phyloP scores from a whole-genome alignment of 2,329 filamentous ascomycete genomes.

The Ophiosphaerella narmari region DNA sequence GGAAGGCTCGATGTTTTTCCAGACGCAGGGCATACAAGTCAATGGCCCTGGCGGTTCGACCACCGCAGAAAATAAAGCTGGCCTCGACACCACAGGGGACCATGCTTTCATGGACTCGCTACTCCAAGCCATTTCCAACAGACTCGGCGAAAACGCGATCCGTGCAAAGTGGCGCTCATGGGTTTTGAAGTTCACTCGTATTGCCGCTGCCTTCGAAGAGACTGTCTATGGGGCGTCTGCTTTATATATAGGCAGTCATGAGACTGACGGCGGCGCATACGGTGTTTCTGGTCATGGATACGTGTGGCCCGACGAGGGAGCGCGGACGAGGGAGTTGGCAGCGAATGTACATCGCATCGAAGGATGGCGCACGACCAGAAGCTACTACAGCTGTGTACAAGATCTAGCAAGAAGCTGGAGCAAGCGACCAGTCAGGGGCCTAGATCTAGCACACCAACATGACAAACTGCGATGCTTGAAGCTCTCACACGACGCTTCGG shows the following conservation, averaged over 20 bases:
- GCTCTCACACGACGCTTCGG: conserved; percentile 74
- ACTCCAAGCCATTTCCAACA: conserved; percentile 77
- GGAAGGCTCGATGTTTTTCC: conserved; percentile 85
- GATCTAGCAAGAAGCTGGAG: conserved; percentile 46
- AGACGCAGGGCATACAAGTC: conserved; percentile 63
- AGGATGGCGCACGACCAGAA: conserved; percentile 93
- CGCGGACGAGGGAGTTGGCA: conserved; percentile 82
- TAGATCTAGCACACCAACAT: conserved; percentile 90
- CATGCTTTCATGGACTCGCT: conserved; percentile 87
- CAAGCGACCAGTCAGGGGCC: conserved; percentile 69
- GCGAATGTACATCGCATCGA: conserved; percentile 93
- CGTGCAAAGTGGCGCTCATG: conserved; percentile 92
- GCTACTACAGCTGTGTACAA: conserved; percentile 94
- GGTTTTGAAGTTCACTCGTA: conserved; percentile 90
- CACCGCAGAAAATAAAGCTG: conserved; percentile 39
- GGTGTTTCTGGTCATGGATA: conserved; percentile 83
- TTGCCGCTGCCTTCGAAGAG: conserved; percentile 94
- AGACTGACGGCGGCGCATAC: conserved; percentile 54
- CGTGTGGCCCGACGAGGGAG: conserved; percentile 85
- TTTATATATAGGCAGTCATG: conserved; percentile 80
- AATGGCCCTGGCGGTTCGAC: conserved; percentile 22
- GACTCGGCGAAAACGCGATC: conserved; percentile 85
- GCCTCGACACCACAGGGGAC: conserved; percentile 79
- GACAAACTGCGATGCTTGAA: conserved; percentile 85
- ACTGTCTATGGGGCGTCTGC: conserved; percentile 91